Evolutionary conservation across 352 stramenopile species (phyloP).

Genomic region (Phytophthora chlamydospora): DNA sequence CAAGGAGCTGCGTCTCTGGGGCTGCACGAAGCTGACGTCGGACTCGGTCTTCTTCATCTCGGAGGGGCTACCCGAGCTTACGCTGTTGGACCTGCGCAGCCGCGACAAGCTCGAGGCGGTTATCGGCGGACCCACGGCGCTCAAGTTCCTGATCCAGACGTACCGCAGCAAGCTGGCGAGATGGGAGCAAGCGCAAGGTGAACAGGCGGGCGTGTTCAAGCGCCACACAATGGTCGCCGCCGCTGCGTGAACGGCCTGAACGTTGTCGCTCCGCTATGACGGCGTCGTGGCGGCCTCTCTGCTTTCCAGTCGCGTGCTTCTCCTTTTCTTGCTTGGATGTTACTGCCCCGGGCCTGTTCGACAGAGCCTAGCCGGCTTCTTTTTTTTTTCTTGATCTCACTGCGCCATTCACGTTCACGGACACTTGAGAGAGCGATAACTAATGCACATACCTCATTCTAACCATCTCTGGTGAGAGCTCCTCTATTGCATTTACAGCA

Average conservation of each 20-base stretch:
- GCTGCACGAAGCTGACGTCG: slow-evolving; percentile 83
- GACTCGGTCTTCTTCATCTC: slow-evolving; percentile 73
- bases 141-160: slow-evolving; percentile 83
- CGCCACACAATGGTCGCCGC: slow-evolving; percentile 56
- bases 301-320: slow-evolving; percentile 10
- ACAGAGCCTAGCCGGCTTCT: slow-evolving; percentile 8
- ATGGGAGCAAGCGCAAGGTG: slow-evolving; percentile 73
- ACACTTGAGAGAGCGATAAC: slow-evolving; percentile 26
- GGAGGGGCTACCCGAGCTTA: slow-evolving; percentile 62
- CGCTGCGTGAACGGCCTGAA: slow-evolving; percentile 47
- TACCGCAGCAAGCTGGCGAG: slow-evolving; percentile 67
- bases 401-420: slow-evolving; percentile 16
- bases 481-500: slow-evolving; percentile 20
- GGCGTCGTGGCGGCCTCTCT: slow-evolving; percentile 11
- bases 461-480: background rate
- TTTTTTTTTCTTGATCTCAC: slow-evolving; percentile 11
- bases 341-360: slow-evolving; percentile 7
- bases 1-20: slow-evolving; percentile 82
- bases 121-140: slow-evolving; percentile 72
- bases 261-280: slow-evolving; percentile 18
- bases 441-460: slow-evolving; percentile 17
- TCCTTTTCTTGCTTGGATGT: slow-evolving; percentile 15
- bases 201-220: slow-evolving; percentile 79
- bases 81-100: slow-evolving; percentile 78
- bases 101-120: slow-evolving; percentile 79